phyloP scores from a whole-genome alignment of 2,329 filamentous ascomycete genomes.

The Harringtonia aguacate region DNA sequence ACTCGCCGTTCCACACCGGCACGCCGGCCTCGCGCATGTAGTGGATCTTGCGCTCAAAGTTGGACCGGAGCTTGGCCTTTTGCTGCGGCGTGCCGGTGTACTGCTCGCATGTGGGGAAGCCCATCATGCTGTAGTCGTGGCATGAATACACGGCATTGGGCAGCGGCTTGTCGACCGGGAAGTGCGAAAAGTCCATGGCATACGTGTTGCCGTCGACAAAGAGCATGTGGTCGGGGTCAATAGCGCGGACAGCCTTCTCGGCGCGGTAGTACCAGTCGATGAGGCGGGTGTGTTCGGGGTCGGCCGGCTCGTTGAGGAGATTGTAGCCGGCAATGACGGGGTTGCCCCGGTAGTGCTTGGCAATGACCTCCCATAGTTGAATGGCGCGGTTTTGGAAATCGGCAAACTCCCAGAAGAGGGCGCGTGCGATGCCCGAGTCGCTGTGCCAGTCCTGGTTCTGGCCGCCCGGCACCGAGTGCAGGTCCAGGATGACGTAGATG shows the following conservation, averaged over 20 bases:
- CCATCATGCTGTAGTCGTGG: slow-evolving; percentile 42
- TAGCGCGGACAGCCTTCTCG: slow-evolving; percentile 23
- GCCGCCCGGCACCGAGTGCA: slow-evolving; percentile 29
- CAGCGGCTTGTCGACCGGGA: slow-evolving; percentile 22
- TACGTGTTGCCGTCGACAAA: slow-evolving; percentile 41
- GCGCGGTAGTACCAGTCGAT: slow-evolving; percentile 24
- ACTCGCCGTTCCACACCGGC: slow-evolving; percentile 34
- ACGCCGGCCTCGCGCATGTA: slow-evolving; percentile 27
- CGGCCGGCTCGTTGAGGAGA: slow-evolving; percentile 16
- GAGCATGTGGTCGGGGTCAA: slow-evolving; percentile 36
- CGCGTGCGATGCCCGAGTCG: slow-evolving; percentile 22
- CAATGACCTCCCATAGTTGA: slow-evolving; percentile 27
- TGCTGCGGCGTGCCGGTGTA: slow-evolving; percentile 25
- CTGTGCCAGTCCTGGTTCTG: slow-evolving; percentile 34
- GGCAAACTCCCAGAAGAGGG: slow-evolving; percentile 30
- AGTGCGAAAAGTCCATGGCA: slow-evolving; percentile 37
- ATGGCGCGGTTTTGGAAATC: slow-evolving; percentile 29
- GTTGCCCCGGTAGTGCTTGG: slow-evolving; percentile 26
- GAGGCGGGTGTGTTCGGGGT: slow-evolving; percentile 12
- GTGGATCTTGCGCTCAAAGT: slow-evolving; percentile 25
- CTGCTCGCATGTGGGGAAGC: slow-evolving; percentile 30
- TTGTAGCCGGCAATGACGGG: slow-evolving; percentile 22
- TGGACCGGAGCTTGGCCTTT: slow-evolving; percentile 21
- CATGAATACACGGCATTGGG: slow-evolving; percentile 39
- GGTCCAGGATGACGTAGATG: slow-evolving; percentile 29